Conservation (phyloP, 108 stramenopile genomes). For the Fragilaria radians region DNA sequence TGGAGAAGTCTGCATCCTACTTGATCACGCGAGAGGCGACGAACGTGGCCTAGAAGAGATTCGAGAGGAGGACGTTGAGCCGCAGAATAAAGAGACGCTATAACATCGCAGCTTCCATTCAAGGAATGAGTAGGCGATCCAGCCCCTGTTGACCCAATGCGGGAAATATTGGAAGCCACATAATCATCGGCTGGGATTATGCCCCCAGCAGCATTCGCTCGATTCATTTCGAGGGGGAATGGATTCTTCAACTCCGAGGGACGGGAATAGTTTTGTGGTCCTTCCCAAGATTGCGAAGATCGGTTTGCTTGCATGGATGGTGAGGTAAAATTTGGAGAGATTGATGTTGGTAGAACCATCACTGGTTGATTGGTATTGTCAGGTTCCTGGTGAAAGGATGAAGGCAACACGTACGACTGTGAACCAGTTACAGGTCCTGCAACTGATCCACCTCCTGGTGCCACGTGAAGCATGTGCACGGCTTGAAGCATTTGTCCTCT, state of each 20-base stretch:
- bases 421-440: no score
- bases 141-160: background rate
- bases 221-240: background rate
- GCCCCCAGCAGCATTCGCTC: no score
- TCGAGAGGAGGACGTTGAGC: conserved; percentile 77
- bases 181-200: conserved; percentile 10
- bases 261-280: background rate
- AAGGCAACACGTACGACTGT: conserved; percentile 31
- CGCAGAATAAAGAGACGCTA: conserved; percentile 56
- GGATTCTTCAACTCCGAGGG: background rate
- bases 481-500: conserved; percentile 79
- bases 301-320: background rate
- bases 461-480: conserved; percentile 52
- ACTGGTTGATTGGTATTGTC: conserved; percentile 3
- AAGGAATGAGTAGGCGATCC: background rate
- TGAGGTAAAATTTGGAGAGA: conserved; percentile 1
- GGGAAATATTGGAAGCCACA: background rate
- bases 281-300: background rate
- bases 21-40: conserved; percentile 86
- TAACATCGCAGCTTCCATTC: conserved; percentile 1
- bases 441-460: no score
- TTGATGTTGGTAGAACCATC: conserved; percentile 17
- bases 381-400: background rate
- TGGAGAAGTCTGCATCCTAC: conserved; percentile 95
- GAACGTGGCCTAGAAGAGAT: conserved; percentile 73